These are phyloP conservation scores for Avena sativa DNA, from an alignment of 176 grass and related monocot genomes.

Conservation along the genomic window DNA sequence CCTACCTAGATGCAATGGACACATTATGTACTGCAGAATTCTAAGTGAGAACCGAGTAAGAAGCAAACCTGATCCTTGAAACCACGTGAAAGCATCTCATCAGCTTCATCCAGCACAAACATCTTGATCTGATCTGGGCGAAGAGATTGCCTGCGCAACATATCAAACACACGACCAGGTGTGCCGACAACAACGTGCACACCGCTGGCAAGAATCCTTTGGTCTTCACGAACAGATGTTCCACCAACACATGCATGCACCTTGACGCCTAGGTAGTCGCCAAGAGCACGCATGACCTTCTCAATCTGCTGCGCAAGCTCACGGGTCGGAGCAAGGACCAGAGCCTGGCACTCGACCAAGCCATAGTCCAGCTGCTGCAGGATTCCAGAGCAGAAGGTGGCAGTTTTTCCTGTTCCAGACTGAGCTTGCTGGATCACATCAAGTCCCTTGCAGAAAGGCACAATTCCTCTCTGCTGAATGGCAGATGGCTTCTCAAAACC, in stretches of 20 bases:
- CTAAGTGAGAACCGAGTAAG: neutral
- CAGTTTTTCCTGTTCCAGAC: constrained; percentile 85
- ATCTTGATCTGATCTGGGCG: constrained; percentile 76
- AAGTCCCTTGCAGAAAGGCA: constrained; percentile 83
- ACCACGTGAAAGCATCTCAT: constrained; percentile 86
- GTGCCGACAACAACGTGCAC: constrained; percentile 90
- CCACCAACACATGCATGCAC: constrained; percentile 91
- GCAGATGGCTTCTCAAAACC: constrained; percentile 95
- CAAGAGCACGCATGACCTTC: constrained; percentile 89
- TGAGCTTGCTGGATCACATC: constrained; percentile 94
- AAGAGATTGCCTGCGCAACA: constrained; percentile 73
- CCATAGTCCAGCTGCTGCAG: constrained; percentile 82
- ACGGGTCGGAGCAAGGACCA: constrained; percentile 82
- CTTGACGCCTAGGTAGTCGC: constrained; percentile 83
- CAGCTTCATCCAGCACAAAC: constrained; percentile 91
- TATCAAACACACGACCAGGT: constrained; percentile 82
- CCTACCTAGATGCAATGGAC: too few species aligned
- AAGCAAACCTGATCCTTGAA: constrained; percentile 85
- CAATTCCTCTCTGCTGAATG: constrained; percentile 86
- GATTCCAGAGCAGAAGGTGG: constrained; percentile 89
- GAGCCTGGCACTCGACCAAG: constrained; percentile 69
- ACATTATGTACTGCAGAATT: too few species aligned
- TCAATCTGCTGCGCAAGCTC: constrained; percentile 87
- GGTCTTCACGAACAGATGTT: constrained; percentile 80
- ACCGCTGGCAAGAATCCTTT: constrained; percentile 79